Evolutionary conservation across 2,329 filamentous ascomycete species (phyloP), one percentile per base, ranked within the genome.

Genomic region (Fusarium nurragi): DNA sequence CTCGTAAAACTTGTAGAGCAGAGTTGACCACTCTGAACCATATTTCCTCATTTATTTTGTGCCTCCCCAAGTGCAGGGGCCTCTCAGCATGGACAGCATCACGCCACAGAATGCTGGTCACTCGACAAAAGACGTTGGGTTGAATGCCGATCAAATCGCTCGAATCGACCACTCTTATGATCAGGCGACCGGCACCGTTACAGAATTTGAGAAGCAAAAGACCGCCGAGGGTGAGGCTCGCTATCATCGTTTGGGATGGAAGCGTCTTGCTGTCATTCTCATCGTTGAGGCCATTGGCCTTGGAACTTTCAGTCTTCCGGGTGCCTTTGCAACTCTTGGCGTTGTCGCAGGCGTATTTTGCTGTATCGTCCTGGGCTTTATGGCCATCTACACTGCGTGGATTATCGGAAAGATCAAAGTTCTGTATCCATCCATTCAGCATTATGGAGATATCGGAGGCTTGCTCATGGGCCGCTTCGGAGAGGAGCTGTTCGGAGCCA

Each of bases 361-460:
- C 50, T 73, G 71, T 12, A 55, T 79, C 10, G 44, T 62, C 1
- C 63, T 79, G 5, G 78, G 78, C 2, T 46, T 79, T 2, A 54
- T 79, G 34, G 78, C 78, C 23, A 77, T 80, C 43, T 80, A 80
- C 66, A 75, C 76, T 16, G 76, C 74, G 6, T 75, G 78, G 65
- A 74, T 80, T 21, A 72, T 80, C 40, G 78, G 78, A 46, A 76
- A 78, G 67, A 73, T 78, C 40, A 80, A 80, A 64, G 57, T 80
- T 48, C 71, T 73, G 39, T 75, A 75, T 65, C 86, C 87, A 2
- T 76, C 84, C 10, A 80, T 90, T 37, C 81, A 83, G 43, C 86
- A 84, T 63, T 89, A 90, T 72, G 84, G 86, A n/a, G 88, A 91
- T 65, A 88, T 85, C 3, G 88, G 86, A 7, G 78, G 83, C 28